Evolutionary conservation across 768 basidiomycete species (phyloP).

Genomic region (Tylopilus subfusipes): DNA sequence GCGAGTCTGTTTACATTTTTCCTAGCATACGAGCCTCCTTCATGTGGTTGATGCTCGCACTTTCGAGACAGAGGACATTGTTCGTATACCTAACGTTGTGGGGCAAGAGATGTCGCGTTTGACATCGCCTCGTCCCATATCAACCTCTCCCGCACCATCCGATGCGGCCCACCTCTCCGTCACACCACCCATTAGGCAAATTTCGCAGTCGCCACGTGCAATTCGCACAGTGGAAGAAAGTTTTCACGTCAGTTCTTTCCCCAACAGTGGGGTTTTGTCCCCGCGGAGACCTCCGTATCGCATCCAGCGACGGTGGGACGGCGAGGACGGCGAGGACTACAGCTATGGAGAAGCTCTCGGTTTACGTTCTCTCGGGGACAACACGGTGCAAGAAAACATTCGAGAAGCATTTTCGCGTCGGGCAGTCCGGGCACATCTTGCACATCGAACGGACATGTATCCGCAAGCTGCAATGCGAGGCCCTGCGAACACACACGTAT

Average conservation of each 20-base stretch:
- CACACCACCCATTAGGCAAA: slow-evolving; percentile 16
- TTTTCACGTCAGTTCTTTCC: slow-evolving; percentile 39
- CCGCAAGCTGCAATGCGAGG: slow-evolving; percentile 20
- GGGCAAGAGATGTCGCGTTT: slow-evolving; percentile 15
- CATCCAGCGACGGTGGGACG: slow-evolving; percentile 16
- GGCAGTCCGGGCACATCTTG: slow-evolving; percentile 38
- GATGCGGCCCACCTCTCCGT: slow-evolving; percentile 4
- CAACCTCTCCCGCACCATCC: slow-evolving; percentile 10
- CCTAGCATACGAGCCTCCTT: slow-evolving; percentile 73
- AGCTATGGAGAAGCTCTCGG: slow-evolving; percentile 48
- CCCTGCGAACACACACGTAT: slow-evolving; percentile 7
- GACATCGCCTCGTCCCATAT: slow-evolving; percentile 10
- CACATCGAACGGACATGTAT: slow-evolving; percentile 23
- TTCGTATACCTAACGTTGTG: slow-evolving; percentile 50
- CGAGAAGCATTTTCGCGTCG: slow-evolving; percentile 51
- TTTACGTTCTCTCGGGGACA: slow-evolving; percentile 54
- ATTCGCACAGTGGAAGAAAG: slow-evolving; percentile 55
- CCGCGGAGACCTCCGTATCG: slow-evolving; percentile 24
- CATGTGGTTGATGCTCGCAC: slow-evolving; percentile 87
- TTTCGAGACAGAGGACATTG: slow-evolving; percentile 71
- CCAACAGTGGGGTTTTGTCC: slow-evolving; percentile 8
- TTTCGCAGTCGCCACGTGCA: slow-evolving; percentile 30
- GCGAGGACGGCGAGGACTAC: slow-evolving; percentile 33
- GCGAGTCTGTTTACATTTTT: slow-evolving; percentile 7
- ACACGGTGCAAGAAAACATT: slow-evolving; percentile 52